Conservation (phyloP, 345 rosid species). For the Hibiscus tridactylites region DNA sequence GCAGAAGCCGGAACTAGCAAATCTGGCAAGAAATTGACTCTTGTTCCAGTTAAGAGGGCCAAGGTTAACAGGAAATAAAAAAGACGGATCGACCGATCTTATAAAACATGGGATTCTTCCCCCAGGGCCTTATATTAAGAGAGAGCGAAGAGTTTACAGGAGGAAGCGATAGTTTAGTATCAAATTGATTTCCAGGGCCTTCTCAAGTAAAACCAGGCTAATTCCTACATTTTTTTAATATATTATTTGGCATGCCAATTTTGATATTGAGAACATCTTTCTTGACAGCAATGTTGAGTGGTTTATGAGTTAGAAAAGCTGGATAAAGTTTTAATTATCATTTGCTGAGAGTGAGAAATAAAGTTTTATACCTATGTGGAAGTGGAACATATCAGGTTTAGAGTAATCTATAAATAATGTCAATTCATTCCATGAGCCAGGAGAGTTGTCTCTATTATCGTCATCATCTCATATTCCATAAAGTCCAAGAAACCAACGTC, state of each 20-base stretch:
- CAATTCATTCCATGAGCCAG: too few relatives aligned
- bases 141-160: slow-evolving; percentile 29
- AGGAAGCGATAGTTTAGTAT: slow-evolving; percentile 6
- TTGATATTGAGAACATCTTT: neutral
- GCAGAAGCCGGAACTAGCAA: slow-evolving; percentile 46
- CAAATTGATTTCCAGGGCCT: neutral
- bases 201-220: neutral
- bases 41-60: slow-evolving; percentile 59
- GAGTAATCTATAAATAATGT: too few relatives aligned
- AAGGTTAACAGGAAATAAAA: slow-evolving; percentile 31
- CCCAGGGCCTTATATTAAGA: slow-evolving; percentile 22
- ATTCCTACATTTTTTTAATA: neutral
- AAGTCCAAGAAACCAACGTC: too few relatives aligned
- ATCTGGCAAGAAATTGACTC: slow-evolving; percentile 61
- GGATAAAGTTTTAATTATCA: neutral
- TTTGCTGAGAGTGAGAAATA: too few relatives aligned
- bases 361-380: too few relatives aligned
- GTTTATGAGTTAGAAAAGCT: neutral
- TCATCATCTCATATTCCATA: too few relatives aligned
- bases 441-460: too few relatives aligned
- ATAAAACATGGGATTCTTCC: neutral
- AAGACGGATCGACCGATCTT: neutral
- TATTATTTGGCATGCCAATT: slow-evolving; percentile 6
- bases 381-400: too few relatives aligned
- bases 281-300: neutral